Evolutionary conservation across 2,329 filamentous ascomycete species (phyloP), one percentile per base, ranked within the genome.

Genomic region (Colletotrichum camelliae): DNA sequence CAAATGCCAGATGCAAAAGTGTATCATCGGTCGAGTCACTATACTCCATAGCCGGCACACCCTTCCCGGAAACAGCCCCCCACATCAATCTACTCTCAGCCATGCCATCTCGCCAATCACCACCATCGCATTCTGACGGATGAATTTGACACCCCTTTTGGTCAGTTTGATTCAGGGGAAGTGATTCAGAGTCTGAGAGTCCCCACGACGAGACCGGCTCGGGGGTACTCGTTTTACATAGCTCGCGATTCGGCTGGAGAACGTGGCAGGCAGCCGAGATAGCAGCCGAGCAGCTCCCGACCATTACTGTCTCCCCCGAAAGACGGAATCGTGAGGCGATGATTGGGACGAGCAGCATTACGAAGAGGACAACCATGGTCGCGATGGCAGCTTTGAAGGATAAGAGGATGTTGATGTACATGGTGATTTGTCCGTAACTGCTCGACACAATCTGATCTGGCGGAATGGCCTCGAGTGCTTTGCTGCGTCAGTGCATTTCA

Each of bases 201-300:
- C 39, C 39, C 39, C 55, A 58, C 2, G 13, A 27, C 2, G 35
- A 7, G 65, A 35, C 1, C 24, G 24, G 18, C 31, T n/a, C 65
- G 13, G 55, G 27, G 12, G 21, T 10, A 43, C 2, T 43, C 39
- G 3, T 9, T 43, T 3, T 43, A 1, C 5, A n/a, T 1, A 6
- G 18, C 18, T 43, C 18, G 39, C 39, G 9, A 27, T 13, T 16
- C 48, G 65, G 65, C 48, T n/a, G 65, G 12, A 67, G 27, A 37
- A 57, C 65, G n/a, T 67, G 65, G 21, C 65, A 67, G 29, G 65
- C 65, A 12, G 65, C 65, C 65, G 65, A 67, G 2, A 67, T 15
- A 5, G 65, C 65, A 1, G 65, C 65, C 18, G 65, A 67, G 48
- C 65, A 67, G 65, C 65, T 67, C 8, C 65, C 65, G 1, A 55